phyloP scores from a whole-genome alignment of 495 filamentous ascomycete species.

The Astrothelium subdiscretum region DNA sequence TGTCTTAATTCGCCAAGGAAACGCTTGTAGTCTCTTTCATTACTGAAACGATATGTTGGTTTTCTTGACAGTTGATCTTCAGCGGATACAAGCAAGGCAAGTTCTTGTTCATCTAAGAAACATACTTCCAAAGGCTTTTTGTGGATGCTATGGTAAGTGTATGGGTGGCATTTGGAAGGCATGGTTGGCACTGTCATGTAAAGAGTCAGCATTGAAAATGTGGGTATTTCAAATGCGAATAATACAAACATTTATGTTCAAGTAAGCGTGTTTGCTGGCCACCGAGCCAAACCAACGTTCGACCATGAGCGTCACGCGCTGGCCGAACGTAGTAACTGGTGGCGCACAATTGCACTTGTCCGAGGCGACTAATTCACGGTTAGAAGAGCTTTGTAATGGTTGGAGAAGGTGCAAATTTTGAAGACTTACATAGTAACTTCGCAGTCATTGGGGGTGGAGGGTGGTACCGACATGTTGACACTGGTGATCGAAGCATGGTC shows the following conservation, averaged over 20 bases:
- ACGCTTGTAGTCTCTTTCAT: neutral
- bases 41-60: neutral
- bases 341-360: neutral
- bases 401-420: neutral
- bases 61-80: neutral
- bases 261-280: neutral
- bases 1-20: neutral
- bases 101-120: neutral
- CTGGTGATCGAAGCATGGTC: neutral
- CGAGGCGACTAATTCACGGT: neutral
- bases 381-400: neutral
- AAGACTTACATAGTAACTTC: neutral
- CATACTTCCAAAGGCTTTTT: neutral
- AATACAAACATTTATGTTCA: neutral
- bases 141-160: neutral
- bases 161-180: conserved; percentile 3
- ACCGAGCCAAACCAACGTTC: neutral
- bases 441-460: neutral
- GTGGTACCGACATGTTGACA: neutral
- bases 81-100: neutral
- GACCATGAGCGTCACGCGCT: neutral
- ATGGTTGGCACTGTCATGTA: neutral
- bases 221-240: neutral
- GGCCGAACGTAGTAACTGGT: neutral
- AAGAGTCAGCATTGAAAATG: neutral